These are phyloP conservation scores for Hirsutella minnesotensis DNA, from an alignment of 2,329 filamentous ascomycete genomes.

Conservation along the genomic window DNA sequence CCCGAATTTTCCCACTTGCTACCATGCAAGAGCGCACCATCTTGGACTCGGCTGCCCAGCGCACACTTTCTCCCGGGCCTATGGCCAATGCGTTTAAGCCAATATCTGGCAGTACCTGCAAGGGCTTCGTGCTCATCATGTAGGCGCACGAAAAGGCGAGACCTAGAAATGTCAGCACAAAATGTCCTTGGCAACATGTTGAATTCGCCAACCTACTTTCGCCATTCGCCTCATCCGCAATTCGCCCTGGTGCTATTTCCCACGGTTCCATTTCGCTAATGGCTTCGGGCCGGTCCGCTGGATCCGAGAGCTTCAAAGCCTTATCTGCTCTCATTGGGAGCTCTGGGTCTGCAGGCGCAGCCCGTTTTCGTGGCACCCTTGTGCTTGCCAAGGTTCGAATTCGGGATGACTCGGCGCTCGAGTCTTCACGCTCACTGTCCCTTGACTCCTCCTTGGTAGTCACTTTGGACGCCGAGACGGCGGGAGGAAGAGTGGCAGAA, in stretches of 20 bases:
- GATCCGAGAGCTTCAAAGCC: not conserved
- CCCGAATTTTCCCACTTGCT: constrained; percentile 26
- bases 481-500: too few relatives aligned
- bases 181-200: too few relatives aligned
- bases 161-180: constrained; percentile 18
- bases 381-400: not conserved
- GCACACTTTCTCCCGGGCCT: constrained; percentile 23
- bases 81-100: constrained; percentile 27
- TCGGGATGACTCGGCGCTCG: too few relatives aligned
- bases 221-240: constrained; percentile 15
- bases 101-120: constrained; percentile 24
- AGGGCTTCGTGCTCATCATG: constrained; percentile 21
- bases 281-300: constrained; percentile 8
- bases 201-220: constrained; percentile 21
- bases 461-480: too few relatives aligned
- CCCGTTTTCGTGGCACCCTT: constrained; percentile 1
- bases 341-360: not conserved
- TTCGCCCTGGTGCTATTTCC: constrained; percentile 32
- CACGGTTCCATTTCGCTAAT: constrained; percentile 26
- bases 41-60: constrained; percentile 16
- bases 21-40: constrained; percentile 27
- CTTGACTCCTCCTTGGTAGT: too few relatives aligned
- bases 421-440: too few relatives aligned
- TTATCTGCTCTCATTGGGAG: not conserved
- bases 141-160: constrained; percentile 32